Base-by-base conservation (phyloP, 2,329 filamentous ascomycete species). In the Xylaria sp. region DNA sequence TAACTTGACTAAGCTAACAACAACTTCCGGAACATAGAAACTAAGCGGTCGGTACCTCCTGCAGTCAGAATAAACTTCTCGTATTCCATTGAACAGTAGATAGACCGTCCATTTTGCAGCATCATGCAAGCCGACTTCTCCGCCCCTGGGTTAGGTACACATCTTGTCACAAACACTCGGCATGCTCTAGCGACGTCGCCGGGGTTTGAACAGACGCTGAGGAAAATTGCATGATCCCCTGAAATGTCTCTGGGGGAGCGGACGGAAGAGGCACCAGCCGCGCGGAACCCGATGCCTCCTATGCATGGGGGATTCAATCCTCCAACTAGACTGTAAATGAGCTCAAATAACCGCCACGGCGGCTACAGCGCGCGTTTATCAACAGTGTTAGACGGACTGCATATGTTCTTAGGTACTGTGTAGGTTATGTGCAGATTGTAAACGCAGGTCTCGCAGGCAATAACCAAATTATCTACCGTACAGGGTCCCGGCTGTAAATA, bases 221-320 rank as follows among this genome's bases (percentile, higher is more conserved):
- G 15, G 6, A 36, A 59, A 15, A 53, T 17, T 38, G 26, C 38
- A 51, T 31, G 48, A 28, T 49, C 23, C 23, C 46, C 23, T 49
- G 7, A 3, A 51, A 53, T 23, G 40, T 31, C n/a, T 49, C 33
- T 36, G 44, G 20, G 26, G 26, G 40, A 36, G 33, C 10, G 38
- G 38, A 20, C 63, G 54, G 58, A 66, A 65, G 53, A 59, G 49
- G 6, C 38, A 62, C 26, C 36, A 69, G 59, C 67, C 67, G 67
- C 67, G 67, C 67, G 67, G 63, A 69, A 56, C 58, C 48, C 13
- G 63, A 38, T 38, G 48, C n/a, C 20, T 26, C 31, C 48, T 23
- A 56, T 54, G 48, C 31, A 31, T 13, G 20, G 28, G 9, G 15
- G 33, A 53, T 65, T 38, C 44, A 59, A 13, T 31, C 40, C 40